phyloP scores from a whole-genome alignment of 768 basidiomycete species.

The Zangia roseola region DNA sequence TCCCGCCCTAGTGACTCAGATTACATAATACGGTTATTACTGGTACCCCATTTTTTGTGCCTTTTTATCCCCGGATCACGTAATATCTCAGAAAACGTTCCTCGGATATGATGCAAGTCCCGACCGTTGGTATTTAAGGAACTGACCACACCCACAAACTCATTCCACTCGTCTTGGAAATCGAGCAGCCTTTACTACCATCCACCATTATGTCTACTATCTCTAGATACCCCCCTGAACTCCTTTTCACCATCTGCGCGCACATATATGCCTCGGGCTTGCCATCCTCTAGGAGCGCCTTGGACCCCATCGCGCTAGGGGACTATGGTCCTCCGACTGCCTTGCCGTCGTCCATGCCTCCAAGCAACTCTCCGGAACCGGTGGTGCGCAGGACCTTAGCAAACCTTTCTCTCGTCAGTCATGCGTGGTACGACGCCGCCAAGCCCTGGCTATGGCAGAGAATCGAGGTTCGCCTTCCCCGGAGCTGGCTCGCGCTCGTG shows the following conservation, averaged over 20 bases:
- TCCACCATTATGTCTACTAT: constrained; percentile 24
- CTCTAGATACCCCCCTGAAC: constrained; percentile 63
- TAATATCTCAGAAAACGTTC: constrained; percentile 3
- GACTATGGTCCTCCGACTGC: constrained; percentile 51
- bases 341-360: constrained; percentile 72
- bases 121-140: constrained; percentile 11
- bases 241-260: constrained; percentile 71
- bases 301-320: constrained; percentile 64
- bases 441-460: constrained; percentile 86
- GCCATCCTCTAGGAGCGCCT: constrained; percentile 51
- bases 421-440: constrained; percentile 77
- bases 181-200: not conserved
- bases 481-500: constrained; percentile 80
- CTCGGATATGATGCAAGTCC: constrained; percentile 4
- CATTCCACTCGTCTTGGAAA: too few relatives aligned
- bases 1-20: constrained; percentile 9
- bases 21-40: not conserved
- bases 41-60: constrained; percentile 10
- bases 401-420: constrained; percentile 74
- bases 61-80: constrained; percentile 23
- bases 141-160: too few relatives aligned
- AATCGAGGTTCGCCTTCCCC: constrained; percentile 78
- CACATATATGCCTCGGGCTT: constrained; percentile 66
- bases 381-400: constrained; percentile 63
- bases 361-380: constrained; percentile 67